Conservation (phyloP, 75 land plant genomes). For the Chamaecyparis obtusa region DNA sequence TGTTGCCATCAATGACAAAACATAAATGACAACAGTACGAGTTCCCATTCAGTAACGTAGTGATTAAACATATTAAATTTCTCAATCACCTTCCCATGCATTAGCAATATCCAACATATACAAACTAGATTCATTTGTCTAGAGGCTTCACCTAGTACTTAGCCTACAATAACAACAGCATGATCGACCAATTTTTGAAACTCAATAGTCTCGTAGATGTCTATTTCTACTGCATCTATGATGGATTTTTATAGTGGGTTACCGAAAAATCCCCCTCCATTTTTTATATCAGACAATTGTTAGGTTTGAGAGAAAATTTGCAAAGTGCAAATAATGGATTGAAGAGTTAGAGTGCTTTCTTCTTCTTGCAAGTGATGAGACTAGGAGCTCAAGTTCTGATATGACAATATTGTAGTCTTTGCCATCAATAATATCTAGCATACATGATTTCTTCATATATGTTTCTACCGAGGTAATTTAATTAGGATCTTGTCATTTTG, state of each 20-base stretch:
- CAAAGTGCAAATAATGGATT: slow-evolving; percentile 80
- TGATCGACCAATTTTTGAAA: slow-evolving; percentile 18
- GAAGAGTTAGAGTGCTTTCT: slow-evolving; percentile 93
- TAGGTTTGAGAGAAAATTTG: slow-evolving; percentile 81
- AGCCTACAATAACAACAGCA: slow-evolving; percentile 29
- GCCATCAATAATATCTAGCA: slow-evolving; percentile 79
- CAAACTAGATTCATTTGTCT: slow-evolving; percentile 63
- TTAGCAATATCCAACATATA: too few relatives aligned
- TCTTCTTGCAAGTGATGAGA: slow-evolving; percentile 40
- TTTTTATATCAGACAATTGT: slow-evolving; percentile 73
- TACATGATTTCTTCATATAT: slow-evolving; percentile 87
- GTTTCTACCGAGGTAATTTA: slow-evolving; percentile 88
- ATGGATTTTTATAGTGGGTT: slow-evolving; percentile 87
- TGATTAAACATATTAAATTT: too few relatives aligned
- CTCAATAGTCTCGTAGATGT: slow-evolving; percentile 21
- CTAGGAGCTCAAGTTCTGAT: slow-evolving; percentile 20
- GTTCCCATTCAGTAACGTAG: too few relatives aligned
- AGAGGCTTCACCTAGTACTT: slow-evolving; percentile 21
- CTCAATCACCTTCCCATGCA: too few relatives aligned
- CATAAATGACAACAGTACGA: too few relatives aligned
- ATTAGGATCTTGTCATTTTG: background rate
- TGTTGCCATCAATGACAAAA: too few relatives aligned
- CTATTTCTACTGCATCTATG: slow-evolving; percentile 34
- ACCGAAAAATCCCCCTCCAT: slow-evolving; percentile 84
- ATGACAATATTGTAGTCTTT: slow-evolving; percentile 67